phyloP scores from a whole-genome alignment of 1,284 basidiomycete genomes.

The Sanghuangporus weigelae region DNA sequence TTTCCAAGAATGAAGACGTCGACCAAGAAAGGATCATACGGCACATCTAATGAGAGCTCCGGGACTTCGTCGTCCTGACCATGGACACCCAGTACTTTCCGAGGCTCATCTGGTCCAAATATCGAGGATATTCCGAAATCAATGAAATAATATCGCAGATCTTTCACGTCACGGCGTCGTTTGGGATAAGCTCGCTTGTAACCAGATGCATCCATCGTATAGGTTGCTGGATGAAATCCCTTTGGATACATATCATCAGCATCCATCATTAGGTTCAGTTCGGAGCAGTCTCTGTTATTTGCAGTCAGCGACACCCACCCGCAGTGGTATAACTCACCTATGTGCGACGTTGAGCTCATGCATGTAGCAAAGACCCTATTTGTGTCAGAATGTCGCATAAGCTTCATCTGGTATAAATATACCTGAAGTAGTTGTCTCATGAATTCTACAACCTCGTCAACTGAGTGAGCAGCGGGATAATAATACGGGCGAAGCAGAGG shows the following conservation, averaged over 20 bases:
- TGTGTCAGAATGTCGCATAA: background rate
- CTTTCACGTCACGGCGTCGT: background rate
- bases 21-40: slow-evolving; percentile 4
- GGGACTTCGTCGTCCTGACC: slow-evolving; percentile 6
- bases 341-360: too few relatives aligned
- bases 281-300: background rate
- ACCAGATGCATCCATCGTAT: slow-evolving; percentile 12
- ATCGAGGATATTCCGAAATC: slow-evolving; percentile 26
- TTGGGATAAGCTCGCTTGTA: background rate
- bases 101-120: slow-evolving; percentile 5
- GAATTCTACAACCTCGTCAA: slow-evolving; percentile 11
- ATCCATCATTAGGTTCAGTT: slow-evolving; percentile 27
- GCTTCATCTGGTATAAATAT: background rate
- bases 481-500: slow-evolving; percentile 9
- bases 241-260: slow-evolving; percentile 23
- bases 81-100: background rate
- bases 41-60: background rate
- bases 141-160: slow-evolving; percentile 27
- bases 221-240: slow-evolving; percentile 20
- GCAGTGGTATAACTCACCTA: too few relatives aligned
- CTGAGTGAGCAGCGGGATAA: background rate
- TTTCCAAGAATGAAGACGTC: slow-evolving; percentile 13
- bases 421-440: slow-evolving; percentile 11
- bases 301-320: too few relatives aligned
- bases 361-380: background rate